Conservation (phyloP, 306 rosid genomes). For the Trichosanthes truncata region DNA sequence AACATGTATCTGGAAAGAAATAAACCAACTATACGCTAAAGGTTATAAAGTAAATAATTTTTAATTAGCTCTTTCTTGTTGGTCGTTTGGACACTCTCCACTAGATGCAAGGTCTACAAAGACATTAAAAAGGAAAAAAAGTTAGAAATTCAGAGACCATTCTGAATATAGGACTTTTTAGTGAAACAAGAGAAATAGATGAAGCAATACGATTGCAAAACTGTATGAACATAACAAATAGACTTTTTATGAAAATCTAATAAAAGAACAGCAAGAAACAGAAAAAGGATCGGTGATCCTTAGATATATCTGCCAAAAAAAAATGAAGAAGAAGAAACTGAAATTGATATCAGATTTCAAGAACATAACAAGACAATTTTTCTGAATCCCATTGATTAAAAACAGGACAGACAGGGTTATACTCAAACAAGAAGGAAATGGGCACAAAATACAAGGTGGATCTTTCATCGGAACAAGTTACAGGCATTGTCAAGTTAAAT, state of each 20-base stretch:
- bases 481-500: not conserved
- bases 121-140: not conserved
- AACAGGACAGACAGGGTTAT: not conserved
- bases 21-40: not conserved
- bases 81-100: not conserved
- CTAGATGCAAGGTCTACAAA: conserved; percentile 12
- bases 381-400: not conserved
- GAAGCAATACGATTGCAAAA: not conserved
- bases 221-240: not conserved
- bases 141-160: conserved; percentile 4
- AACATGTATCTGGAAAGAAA: not conserved
- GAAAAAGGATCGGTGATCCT: not conserved
- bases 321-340: not conserved
- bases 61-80: not conserved
- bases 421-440: not conserved
- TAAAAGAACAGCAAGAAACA: not conserved
- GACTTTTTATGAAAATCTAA: not conserved
- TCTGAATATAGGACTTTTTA: not conserved
- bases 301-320: not conserved
- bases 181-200: not conserved
- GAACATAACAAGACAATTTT: not conserved
- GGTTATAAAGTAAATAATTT: not conserved
- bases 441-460: not conserved
- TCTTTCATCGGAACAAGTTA: conserved; percentile 13
- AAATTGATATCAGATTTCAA: not conserved